Base-by-base conservation (phyloP, 169 alveolate genomes). In the Eimeria acervulina region DNA sequence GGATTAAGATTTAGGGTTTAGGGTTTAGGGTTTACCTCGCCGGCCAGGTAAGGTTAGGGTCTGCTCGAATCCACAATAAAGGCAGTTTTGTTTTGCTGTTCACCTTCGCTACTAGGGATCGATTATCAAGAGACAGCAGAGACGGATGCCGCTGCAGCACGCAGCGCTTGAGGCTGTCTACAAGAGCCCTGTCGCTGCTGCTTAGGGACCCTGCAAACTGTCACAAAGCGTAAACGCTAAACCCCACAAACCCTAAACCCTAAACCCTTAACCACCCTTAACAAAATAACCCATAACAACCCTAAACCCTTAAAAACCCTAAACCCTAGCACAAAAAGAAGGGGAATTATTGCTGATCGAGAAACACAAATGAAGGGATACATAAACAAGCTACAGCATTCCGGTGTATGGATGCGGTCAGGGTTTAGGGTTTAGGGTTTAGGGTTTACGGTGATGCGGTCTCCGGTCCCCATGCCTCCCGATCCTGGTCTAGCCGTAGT, bases 81-180 rank as follows among this genome's bases (percentile, higher is more conserved):
- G 99, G 99, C 42, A 98, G 95, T 63, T 98, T 97, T 4, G 72
- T 47, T 76, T 76, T 76, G 28, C 91, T 91, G 96, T 98, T 97
- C 6, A 98, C 97, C 80, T 97, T 97, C 12, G 99, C 99, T 28
- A 98, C 99, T 40, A 98, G 94, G 23, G 98, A 97, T 23, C 99
- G 94, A 95, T 98, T 98, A 80, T 98, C 99, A 61, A 97, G 93
- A 21, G 97, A 96, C 84, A 96, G 95, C 61, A 96, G 88, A 2
- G 97, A 95, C 36, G 96, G 96, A 74, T 97, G 96, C 80, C 76
- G 84, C 84, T 90, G 96, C 28, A 97, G 76, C 23, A 97, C 96
- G 74, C 94, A 85, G 36, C 95, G 97, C 88, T 97, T 97, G 76
- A 97, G 91, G 59, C 95, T 81, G 74, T 97, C 98, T 23, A 97